phyloP scores from a whole-genome alignment of 208 protist genomes.

The Leptomonas pyrrhocoris region DNA sequence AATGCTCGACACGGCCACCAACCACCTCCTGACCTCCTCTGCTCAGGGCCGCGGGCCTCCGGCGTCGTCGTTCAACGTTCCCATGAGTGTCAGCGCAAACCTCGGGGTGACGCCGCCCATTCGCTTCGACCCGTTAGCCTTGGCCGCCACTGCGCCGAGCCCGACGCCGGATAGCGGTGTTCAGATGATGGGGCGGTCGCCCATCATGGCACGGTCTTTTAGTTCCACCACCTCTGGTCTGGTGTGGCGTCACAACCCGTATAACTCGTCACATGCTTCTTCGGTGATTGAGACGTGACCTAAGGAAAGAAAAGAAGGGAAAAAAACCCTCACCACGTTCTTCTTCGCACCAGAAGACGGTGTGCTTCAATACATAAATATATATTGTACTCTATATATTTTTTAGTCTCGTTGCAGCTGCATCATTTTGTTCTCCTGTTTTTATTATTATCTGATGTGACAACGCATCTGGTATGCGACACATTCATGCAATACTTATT shows the following conservation, averaged over 20 bases:
- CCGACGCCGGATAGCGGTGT: slow-evolving; percentile 16
- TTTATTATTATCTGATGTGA: neutral
- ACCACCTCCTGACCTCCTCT: slow-evolving; percentile 11
- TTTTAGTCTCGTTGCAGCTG: neutral
- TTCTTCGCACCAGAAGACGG: neutral
- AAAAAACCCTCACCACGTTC: neutral
- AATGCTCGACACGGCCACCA: neutral
- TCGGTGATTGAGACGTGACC: slow-evolving; percentile 71
- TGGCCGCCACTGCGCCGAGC: slow-evolving; percentile 45
- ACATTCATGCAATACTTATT: too few relatives aligned
- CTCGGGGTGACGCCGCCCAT: slow-evolving; percentile 41
- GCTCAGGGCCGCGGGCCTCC: slow-evolving; percentile 9
- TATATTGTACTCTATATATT: neutral
- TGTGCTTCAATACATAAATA: neutral
- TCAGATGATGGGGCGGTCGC: slow-evolving; percentile 47
- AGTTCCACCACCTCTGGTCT: slow-evolving; percentile 66
- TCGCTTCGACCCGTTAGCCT: slow-evolving; percentile 39
- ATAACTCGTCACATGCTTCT: slow-evolving; percentile 58
- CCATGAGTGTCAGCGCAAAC: slow-evolving; percentile 46
- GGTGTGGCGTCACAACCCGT: slow-evolving; percentile 86
- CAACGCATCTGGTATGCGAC: neutral
- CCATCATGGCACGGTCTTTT: slow-evolving; percentile 54
- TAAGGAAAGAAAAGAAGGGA: neutral
- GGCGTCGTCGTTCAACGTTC: slow-evolving; percentile 36
- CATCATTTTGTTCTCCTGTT: neutral